A percentile compares a stretch with the other conserved stretches of the same genome.
Conservation (phyloP, 2,329 filamentous ascomycete species). For the Trichoderma sp. region DNA sequence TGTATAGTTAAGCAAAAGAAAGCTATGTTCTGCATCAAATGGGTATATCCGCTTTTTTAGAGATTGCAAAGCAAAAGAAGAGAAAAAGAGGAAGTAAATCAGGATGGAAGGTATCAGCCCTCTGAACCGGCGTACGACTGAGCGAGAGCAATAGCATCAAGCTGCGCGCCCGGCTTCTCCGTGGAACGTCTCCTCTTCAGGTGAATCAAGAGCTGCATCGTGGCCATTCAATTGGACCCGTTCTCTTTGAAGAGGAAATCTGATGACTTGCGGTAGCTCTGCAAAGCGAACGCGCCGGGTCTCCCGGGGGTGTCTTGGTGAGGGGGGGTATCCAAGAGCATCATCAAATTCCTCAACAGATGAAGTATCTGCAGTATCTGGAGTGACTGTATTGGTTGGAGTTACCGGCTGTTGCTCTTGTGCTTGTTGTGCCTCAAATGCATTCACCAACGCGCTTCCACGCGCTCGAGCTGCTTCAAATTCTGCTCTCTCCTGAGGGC, state of each 20-base stretch:
- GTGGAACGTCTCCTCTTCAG: not conserved
- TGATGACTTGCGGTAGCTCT: not conserved
- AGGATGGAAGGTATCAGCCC: not conserved
- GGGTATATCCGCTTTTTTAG: not conserved
- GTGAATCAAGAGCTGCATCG: not conserved
- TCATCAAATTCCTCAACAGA: not conserved
- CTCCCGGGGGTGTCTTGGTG: not conserved
- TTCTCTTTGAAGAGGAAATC: not conserved
- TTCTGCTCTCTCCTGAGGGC: not conserved
- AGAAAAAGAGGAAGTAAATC: not conserved
- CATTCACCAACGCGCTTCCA: not conserved
- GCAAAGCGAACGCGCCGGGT: not conserved
- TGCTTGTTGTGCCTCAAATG: not conserved
- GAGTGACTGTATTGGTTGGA: not conserved
- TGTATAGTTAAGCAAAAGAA: not conserved
- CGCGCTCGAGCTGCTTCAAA: constrained; percentile 18
- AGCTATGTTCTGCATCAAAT: not conserved
- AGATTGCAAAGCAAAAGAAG: not conserved
- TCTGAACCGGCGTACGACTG: not conserved
- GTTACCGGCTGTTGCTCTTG: not conserved
- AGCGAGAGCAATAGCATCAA: not conserved
- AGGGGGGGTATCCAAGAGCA: not conserved
- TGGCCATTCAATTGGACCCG: not conserved
- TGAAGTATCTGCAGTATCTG: not conserved
- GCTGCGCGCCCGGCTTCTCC: not conserved